Evolutionary conservation across 2,329 filamentous ascomycete genomes (phyloP).

Genomic region (Fusarium beomiforme): DNA sequence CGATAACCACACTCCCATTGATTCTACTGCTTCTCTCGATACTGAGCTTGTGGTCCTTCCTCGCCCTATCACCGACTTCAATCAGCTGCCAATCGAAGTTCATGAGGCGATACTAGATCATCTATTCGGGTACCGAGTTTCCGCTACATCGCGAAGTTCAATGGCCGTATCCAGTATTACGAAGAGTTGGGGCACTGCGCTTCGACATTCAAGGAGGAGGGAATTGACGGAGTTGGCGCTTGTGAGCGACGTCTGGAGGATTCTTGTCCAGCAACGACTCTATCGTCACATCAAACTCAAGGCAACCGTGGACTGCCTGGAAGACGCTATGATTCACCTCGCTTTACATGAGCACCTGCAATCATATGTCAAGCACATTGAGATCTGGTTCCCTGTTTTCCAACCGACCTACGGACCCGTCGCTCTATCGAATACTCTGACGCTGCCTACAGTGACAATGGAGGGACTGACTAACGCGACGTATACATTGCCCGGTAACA

Average conservation of each 20-base stretch:
- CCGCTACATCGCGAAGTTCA: slow-evolving; percentile 66
- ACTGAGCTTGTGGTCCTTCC: slow-evolving; percentile 30
- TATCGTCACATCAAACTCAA: slow-evolving; percentile 82
- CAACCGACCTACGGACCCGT: slow-evolving; percentile 62
- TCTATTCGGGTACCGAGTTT: slow-evolving; percentile 74
- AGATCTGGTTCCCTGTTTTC: slow-evolving; percentile 82
- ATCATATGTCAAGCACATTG: slow-evolving; percentile 74
- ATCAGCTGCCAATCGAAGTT: slow-evolving; percentile 73
- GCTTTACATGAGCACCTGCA: slow-evolving; percentile 66
- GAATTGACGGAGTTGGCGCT: slow-evolving; percentile 74
- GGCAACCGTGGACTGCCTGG: slow-evolving; percentile 71
- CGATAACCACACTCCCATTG: slow-evolving; percentile 26
- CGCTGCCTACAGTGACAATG: slow-evolving; percentile 62
- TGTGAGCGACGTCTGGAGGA: slow-evolving; percentile 71
- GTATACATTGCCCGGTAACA: slow-evolving; percentile 70
- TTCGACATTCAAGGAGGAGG: slow-evolving; percentile 73
- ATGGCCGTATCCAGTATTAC: slow-evolving; percentile 63
- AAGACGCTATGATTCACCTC: slow-evolving; percentile 71
- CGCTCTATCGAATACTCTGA: slow-evolving; percentile 54
- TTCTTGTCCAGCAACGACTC: slow-evolving; percentile 75
- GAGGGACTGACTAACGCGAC: slow-evolving; percentile 66
- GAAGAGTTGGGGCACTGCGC: slow-evolving; percentile 70
- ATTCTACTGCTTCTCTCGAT: slow-evolving; percentile 25
- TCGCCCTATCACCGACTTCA: slow-evolving; percentile 50
- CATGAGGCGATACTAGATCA: slow-evolving; percentile 78